Percentiles rank a stretch among this genome's conserved stretches.
Evolutionary conservation across 768 basidiomycete species (phyloP).

Genomic region (Tylopilus intermedius): DNA sequence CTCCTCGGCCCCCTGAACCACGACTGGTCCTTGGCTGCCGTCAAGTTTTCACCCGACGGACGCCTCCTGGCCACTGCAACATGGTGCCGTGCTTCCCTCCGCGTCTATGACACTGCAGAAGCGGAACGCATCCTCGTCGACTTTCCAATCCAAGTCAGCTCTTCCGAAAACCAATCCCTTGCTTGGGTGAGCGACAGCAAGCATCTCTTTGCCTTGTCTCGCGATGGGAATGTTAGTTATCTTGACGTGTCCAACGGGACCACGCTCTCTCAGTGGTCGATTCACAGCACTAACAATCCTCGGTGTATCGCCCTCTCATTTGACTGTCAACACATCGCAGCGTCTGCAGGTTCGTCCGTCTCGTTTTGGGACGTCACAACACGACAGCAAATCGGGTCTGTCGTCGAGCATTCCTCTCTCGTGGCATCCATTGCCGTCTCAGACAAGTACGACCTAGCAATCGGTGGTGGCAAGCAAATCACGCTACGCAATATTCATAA

Average conservation of each 20-base stretch:
- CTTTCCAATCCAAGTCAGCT: conserved; percentile 4
- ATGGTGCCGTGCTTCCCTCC: background rate
- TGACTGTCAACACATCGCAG: conserved; percentile 4
- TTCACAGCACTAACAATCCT: background rate
- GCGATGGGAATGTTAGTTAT: background rate
- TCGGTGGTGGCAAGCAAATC: conserved; percentile 1
- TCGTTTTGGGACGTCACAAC: conserved; percentile 11
- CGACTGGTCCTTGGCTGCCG: conserved; percentile 3
- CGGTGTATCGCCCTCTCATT: conserved; percentile 3
- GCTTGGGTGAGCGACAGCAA: conserved; percentile 8
- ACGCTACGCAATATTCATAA: background rate
- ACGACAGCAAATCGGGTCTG: conserved; percentile 3
- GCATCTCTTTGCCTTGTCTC: conserved; percentile 7
- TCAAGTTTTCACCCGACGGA: conserved; percentile 11
- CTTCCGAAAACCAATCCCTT: conserved; percentile 5
- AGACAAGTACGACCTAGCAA: background rate
- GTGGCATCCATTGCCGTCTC: conserved; percentile 8
- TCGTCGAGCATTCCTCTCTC: conserved; percentile 1
- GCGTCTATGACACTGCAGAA: conserved; percentile 2
- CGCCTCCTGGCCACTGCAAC: conserved; percentile 5
- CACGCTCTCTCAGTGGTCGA: background rate
- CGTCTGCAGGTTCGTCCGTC: conserved; percentile 3
- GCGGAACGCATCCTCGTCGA: background rate
- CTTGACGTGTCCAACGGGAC: conserved; percentile 1
- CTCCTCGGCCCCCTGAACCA: conserved; percentile 1